Base-by-base conservation (phyloP, 1,139 yeast species). In the Diutina ranongensis region DNA sequence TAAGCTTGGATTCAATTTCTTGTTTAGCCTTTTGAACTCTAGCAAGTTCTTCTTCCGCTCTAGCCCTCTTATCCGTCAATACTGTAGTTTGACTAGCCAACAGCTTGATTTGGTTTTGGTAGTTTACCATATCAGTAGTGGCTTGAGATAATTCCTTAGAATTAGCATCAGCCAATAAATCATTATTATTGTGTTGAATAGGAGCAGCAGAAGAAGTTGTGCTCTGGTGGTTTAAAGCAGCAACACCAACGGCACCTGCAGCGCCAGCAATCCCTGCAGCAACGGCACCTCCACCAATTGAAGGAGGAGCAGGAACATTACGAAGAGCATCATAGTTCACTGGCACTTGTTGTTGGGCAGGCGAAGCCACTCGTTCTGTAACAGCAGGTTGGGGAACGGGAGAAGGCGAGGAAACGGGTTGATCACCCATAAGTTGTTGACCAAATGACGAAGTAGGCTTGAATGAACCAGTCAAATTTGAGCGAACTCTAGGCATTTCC, bases 101-200 rank as follows among this genome's bases (percentile, higher is more conserved):
- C 0, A 95, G 83, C 50, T 79, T 80, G 50, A 87, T 80, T 64
- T 89, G 96, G 56, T 83, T 86, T 1, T 94, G 83, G 45, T 84
- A 72, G 55, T 89, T 87, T 16, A 95, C 96, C 60, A 86, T 74
- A 54, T 87, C 96, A 3, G 92, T 77, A 15, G 94, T 80, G 3
- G 94, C 89, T 51, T 77, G 77, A 0, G 94, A 80, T 45, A 87
- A 67, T 56, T 83, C 80, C 22, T 80, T 78, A 1, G 87, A 75
- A 46, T 73, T 80, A 2, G 72, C 56, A 50, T 78, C 83, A 1
- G 82, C 80, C 46, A 76, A 64, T 44, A 78, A 60, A 50, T 79
- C 86, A 45, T 64, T 65, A 51, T 74, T 74, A n/a, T 33, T 46
- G 28, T 5, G 10, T 25, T 25, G 28, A 10, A 25, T 25, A 28